Evolutionary conservation across 1,284 basidiomycete species (phyloP), one percentile per base, ranked within the genome.

Genomic region (Sutorius eximius): DNA sequence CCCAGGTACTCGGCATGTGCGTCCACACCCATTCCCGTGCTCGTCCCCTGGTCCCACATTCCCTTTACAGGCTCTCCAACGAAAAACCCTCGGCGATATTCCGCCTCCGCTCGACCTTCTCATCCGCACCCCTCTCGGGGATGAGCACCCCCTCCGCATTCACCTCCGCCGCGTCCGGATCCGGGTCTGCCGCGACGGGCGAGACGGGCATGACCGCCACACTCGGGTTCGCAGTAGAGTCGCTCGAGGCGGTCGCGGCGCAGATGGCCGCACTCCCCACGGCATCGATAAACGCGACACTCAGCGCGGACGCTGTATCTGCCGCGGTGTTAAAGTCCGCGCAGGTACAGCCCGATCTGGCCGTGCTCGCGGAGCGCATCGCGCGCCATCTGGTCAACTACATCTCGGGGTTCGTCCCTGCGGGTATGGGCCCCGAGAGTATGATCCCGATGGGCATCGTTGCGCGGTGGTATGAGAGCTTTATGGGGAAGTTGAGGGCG

Each of bases 11-110:
- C 22, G 94, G 94, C 65, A 90, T 92, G 93, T 93, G 67, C 68
- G 90, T 53, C 8, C 24, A 6, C 44, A n/a, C 29, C 67, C 68
- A 89, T 53, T 16, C 43, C 22, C 4, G 27, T 27, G 3, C 15
- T 20, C 30, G 20, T 18, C 34, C 53, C 29, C n/a, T 45, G 27
- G 16, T 9, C 8, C 16, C 13, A 24, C 29, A n/a, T 34, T 30
- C 3, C 18, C 12, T 45, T 34, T 1, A 40, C 60, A 95, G 93
- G 78, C 78, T 97, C 36, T 93, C 93, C 3, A 95, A 95, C 69
- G 86, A 89, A 20, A 95, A 95, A 67, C 93, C 93, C 0, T 95
- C 92, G 2, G 88, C 93, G 1, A 94, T 97, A 64, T 96, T 95
- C 75, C 88, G 92, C 16, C 79, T 96, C 16, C 83, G 88, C 10